A percentile compares a stretch with the other conserved stretches of the same genome.
Conservation (phyloP, 345 rosid species). For the Salix udensis region DNA sequence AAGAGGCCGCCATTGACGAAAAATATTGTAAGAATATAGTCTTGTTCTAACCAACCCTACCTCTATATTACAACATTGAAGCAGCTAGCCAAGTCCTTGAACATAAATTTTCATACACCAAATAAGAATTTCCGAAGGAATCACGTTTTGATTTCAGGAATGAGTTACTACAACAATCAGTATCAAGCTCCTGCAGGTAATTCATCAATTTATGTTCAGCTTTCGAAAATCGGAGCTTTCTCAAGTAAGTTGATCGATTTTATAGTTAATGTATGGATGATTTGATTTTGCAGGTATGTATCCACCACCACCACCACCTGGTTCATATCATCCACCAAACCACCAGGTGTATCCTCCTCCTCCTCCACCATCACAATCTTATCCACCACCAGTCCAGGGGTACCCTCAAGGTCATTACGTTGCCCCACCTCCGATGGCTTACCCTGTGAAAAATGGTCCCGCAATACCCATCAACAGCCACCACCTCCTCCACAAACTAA, state of each 20-base stretch:
- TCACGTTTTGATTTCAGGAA: not conserved
- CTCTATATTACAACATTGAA: too few species aligned
- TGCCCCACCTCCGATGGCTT: constrained; percentile 21
- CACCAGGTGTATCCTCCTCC: not conserved
- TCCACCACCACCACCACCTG: constrained; percentile 8
- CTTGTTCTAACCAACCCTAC: too few species aligned
- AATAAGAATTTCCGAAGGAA: not conserved
- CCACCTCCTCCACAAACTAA: not conserved
- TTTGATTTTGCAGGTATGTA: not conserved
- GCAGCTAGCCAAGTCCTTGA: too few species aligned
- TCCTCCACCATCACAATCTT: not conserved
- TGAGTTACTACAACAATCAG: not conserved
- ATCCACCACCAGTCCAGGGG: constrained; percentile 3
- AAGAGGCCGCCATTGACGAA: not conserved
- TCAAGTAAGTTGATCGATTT: not conserved
- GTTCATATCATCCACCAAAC: not conserved
- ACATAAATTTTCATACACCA: too few species aligned
- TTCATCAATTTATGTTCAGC: not conserved
- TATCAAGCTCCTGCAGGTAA: not conserved
- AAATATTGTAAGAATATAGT: too few species aligned
- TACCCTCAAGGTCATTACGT: constrained; percentile 12
- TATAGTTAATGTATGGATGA: not conserved
- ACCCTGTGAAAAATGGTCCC: constrained; percentile 17
- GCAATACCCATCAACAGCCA: not conserved
- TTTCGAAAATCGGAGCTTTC: not conserved